phyloP scores from a whole-genome alignment of 1,139 yeast species.

The Candida frijolesensis region DNA sequence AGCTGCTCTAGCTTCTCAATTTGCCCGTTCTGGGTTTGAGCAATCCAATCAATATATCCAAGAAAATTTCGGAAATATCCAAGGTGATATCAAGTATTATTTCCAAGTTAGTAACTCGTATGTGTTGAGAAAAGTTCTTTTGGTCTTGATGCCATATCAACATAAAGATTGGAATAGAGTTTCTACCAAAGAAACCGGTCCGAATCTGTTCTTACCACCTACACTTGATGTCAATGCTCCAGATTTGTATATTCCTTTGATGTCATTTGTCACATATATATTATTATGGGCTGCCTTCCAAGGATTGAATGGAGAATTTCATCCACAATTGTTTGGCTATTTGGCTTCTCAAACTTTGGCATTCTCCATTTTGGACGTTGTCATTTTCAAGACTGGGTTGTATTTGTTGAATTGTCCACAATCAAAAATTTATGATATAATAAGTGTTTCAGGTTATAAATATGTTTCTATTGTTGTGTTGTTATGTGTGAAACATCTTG shows the following conservation, averaged over 20 bases:
- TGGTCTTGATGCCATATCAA: constrained; percentile 84
- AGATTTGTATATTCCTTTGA: constrained; percentile 91
- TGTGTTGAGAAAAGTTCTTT: constrained; percentile 70
- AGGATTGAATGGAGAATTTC: constrained; percentile 88
- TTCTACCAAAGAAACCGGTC: constrained; percentile 43
- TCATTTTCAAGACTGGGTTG: constrained; percentile 46
- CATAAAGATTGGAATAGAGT: constrained; percentile 78
- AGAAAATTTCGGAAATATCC: constrained; percentile 62
- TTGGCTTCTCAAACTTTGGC: constrained; percentile 91
- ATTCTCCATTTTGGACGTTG: constrained; percentile 69
- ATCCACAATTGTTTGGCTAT: constrained; percentile 88
- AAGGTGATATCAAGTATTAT: constrained; percentile 63
- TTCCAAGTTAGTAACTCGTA: constrained; percentile 91
- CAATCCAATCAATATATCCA: constrained; percentile 73
- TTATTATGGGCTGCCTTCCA: constrained; percentile 82
- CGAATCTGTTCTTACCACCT: constrained; percentile 68
- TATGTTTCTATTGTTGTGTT: constrained; percentile 75
- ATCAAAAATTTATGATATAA: constrained; percentile 72
- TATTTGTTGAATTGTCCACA: constrained; percentile 53
- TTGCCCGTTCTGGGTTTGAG: constrained; percentile 82
- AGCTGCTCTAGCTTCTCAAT: constrained; percentile 82
- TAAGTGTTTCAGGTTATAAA: constrained; percentile 92
- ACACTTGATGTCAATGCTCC: constrained; percentile 89
- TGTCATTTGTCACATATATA: constrained; percentile 90
- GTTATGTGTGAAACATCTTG: constrained; percentile 49